These are phyloP conservation scores for Anisodus tanguticus DNA, from an alignment of 257 asterid species.

Conservation along the genomic window DNA sequence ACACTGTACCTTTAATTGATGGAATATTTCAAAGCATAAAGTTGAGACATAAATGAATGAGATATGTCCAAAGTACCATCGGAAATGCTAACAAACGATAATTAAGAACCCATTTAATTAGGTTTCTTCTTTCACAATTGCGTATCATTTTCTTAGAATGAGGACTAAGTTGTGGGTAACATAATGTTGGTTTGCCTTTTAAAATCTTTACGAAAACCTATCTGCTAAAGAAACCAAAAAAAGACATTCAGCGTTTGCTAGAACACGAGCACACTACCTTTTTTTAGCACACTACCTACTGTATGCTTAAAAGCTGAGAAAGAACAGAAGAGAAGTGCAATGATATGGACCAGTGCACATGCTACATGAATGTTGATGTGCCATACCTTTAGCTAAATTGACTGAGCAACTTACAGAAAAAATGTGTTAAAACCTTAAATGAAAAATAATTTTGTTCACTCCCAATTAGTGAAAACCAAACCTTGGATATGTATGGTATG, in stretches of 20 bases:
- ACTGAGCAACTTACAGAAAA: constrained; percentile 17
- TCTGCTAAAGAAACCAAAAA: background rate
- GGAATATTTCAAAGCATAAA: constrained; percentile 9
- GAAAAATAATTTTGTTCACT: constrained; percentile 26
- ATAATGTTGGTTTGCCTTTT: background rate
- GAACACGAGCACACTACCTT: background rate
- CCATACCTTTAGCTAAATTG: constrained; percentile 8
- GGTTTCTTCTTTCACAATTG: background rate
- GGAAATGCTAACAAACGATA: constrained; percentile 17
- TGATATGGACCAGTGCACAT: background rate
- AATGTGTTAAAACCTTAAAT: background rate
- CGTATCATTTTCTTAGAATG: background rate
- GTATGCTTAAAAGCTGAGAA: background rate
- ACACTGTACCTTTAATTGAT: background rate
- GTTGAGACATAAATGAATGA: background rate
- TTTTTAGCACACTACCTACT: background rate
- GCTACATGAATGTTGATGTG: constrained; percentile 6
- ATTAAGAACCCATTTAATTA: background rate
- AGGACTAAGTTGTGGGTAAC: background rate
- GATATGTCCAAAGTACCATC: background rate
- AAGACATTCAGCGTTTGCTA: background rate
- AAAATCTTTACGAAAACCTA: background rate
- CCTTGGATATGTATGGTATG: constrained; percentile 96
- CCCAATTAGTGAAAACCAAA: constrained; percentile 37
- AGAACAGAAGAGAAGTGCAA: constrained; percentile 16